phyloP scores from a whole-genome alignment of 2,329 filamentous ascomycete genomes.

The Fusarium secorum region DNA sequence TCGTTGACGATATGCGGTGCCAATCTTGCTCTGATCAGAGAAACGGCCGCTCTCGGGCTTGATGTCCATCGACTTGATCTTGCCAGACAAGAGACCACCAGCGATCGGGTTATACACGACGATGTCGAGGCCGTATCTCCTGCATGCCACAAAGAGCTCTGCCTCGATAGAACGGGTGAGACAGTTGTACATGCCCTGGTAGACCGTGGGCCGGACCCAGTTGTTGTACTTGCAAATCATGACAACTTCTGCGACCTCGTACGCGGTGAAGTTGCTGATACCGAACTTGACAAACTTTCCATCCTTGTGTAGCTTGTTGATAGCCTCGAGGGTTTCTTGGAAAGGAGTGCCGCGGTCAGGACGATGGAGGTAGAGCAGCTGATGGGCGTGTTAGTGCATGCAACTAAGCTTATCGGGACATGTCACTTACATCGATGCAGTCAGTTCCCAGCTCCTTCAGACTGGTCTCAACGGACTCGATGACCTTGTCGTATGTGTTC shows the following conservation, averaged over 20 bases:
- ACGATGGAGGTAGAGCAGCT: constrained; percentile 51
- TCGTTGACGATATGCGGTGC: constrained; percentile 67
- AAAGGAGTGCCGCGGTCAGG: constrained; percentile 74
- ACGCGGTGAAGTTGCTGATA: constrained; percentile 84
- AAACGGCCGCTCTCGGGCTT: constrained; percentile 74
- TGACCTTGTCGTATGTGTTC: constrained; percentile 71
- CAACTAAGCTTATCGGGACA: background rate
- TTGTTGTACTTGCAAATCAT: constrained; percentile 79
- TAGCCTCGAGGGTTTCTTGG: constrained; percentile 77
- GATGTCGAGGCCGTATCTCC: constrained; percentile 78
- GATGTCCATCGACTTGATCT: constrained; percentile 73
- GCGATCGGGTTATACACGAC: constrained; percentile 86
- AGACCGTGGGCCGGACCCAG: constrained; percentile 85
- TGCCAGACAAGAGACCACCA: constrained; percentile 81
- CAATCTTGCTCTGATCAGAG: constrained; percentile 63
- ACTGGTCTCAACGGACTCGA: constrained; percentile 70
- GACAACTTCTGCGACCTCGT: constrained; percentile 86
- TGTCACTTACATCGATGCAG: constrained; percentile 67
- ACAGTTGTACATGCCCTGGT: constrained; percentile 88
- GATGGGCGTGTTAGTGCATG: constrained; percentile 3
- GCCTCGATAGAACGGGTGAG: constrained; percentile 78
- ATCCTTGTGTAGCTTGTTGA: constrained; percentile 83
- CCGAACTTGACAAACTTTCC: constrained; percentile 86
- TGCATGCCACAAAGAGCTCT: constrained; percentile 77
- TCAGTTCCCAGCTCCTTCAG: constrained; percentile 77